Percentiles rank a stretch among this genome's conserved stretches.
Conservation (phyloP, 495 filamentous ascomycete species). For the Neurospora pannonica region DNA sequence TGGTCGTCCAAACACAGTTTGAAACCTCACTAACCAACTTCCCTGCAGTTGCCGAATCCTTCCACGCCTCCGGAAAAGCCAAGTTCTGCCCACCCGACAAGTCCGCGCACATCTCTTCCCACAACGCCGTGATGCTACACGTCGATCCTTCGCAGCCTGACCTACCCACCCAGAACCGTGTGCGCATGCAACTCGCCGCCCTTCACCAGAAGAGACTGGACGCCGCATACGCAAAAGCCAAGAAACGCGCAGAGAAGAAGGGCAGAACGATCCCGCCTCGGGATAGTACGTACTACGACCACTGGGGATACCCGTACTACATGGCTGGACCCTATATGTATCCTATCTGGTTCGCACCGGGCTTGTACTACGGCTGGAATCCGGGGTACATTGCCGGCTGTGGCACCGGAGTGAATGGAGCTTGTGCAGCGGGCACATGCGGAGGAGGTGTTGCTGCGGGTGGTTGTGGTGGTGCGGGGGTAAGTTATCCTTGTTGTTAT, state of each 20-base stretch:
- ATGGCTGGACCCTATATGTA: constrained; percentile 29
- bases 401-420: constrained; percentile 5
- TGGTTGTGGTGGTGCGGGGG: constrained; percentile 21
- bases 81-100: constrained; percentile 44
- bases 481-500: neutral
- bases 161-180: constrained; percentile 31
- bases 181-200: constrained; percentile 40
- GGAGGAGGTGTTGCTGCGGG: constrained; percentile 28
- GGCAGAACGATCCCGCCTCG: constrained; percentile 39
- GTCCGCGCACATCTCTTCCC: constrained; percentile 63
- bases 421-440: constrained; percentile 16
- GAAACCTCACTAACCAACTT: constrained; percentile 18
- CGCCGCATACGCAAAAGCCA: constrained; percentile 50
- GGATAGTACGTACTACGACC: constrained; percentile 41
- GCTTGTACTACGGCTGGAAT: constrained; percentile 24
- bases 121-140: constrained; percentile 43
- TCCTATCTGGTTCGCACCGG: constrained; percentile 21
- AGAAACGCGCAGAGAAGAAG: constrained; percentile 52
- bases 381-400: constrained; percentile 25
- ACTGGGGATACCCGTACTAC: constrained; percentile 44
- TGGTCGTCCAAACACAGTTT: neutral
- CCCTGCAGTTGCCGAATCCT: constrained; percentile 38
- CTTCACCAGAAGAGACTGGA: constrained; percentile 45
- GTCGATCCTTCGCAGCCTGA: constrained; percentile 37
- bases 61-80: constrained; percentile 45